Evolutionary conservation across 1,139 yeast species (phyloP).

Genomic region (Debaryomyces sp.): DNA sequence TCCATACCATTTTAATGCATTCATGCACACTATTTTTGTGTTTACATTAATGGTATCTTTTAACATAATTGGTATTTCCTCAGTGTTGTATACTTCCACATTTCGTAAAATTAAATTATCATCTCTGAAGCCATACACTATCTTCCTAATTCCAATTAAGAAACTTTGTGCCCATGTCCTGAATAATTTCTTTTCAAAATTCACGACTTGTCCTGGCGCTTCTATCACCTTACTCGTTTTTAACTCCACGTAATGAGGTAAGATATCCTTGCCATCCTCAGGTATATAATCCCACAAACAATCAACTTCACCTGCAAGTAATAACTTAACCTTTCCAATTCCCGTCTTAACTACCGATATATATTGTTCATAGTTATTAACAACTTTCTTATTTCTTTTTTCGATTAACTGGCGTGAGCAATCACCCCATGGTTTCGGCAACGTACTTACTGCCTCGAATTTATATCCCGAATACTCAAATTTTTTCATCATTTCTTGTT

Average conservation of each 20-base stretch:
- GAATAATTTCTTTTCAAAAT: slow-evolving; percentile 73
- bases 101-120: slow-evolving; percentile 61
- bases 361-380: slow-evolving; percentile 75
- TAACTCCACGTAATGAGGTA: slow-evolving; percentile 81
- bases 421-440: slow-evolving; percentile 76
- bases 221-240: slow-evolving; percentile 68
- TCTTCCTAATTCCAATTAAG: slow-evolving; percentile 74
- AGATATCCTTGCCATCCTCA: slow-evolving; percentile 44
- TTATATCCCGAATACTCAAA: slow-evolving; percentile 75
- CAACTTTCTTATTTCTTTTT: slow-evolving; percentile 56
- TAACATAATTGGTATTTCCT: slow-evolving; percentile 68
- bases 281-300: slow-evolving; percentile 84
- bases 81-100: slow-evolving; percentile 77
- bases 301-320: slow-evolving; percentile 91
- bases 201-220: slow-evolving; percentile 52
- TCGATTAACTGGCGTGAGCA: slow-evolving; percentile 69
- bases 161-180: slow-evolving; percentile 95
- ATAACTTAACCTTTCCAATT: slow-evolving; percentile 67
- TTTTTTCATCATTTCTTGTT: slow-evolving; percentile 37
- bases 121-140: slow-evolving; percentile 87
- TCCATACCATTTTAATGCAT: slow-evolving; percentile 82
- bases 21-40: slow-evolving; percentile 65
- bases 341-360: slow-evolving; percentile 81
- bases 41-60: slow-evolving; percentile 48
- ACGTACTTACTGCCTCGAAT: slow-evolving; percentile 78